These are phyloP conservation scores for Gossypium trilobum DNA, from an alignment of 441 rosid genomes.

Conservation along the genomic window DNA sequence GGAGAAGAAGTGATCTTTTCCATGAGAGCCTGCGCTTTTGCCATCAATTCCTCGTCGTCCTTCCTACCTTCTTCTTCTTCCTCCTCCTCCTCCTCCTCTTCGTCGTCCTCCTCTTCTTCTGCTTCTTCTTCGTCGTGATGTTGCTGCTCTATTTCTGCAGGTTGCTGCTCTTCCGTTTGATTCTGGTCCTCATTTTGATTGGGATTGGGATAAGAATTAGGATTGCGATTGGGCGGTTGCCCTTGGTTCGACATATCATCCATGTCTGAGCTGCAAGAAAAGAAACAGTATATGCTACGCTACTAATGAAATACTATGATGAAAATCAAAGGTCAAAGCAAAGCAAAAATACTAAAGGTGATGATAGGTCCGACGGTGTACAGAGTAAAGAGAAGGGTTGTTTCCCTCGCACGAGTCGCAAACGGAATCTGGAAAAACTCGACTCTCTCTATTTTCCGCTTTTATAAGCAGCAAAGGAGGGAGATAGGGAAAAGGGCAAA, in stretches of 20 bases:
- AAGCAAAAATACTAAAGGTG: not conserved
- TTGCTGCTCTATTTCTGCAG: constrained; percentile 16
- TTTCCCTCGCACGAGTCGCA: not conserved
- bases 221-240: not conserved
- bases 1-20: constrained; percentile 64
- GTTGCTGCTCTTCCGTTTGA: constrained; percentile 5
- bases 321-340: not conserved
- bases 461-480: constrained; percentile 2
- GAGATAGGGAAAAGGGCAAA: not conserved
- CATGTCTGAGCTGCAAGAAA: not conserved
- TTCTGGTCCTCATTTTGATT: constrained; percentile 9
- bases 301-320: not conserved
- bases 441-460: not conserved
- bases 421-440: not conserved
- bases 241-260: constrained; percentile 3
- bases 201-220: not conserved
- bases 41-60: constrained; percentile 59
- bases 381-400: not conserved
- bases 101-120: constrained; percentile 28
- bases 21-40: constrained; percentile 68
- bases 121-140: constrained; percentile 1
- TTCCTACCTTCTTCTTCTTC: constrained; percentile 36
- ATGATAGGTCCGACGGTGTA: not conserved
- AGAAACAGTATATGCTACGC: not conserved
- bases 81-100: constrained; percentile 22